These are phyloP conservation scores for Pichia sp. DNA, from an alignment of 1,139 yeast species.

Conservation along the genomic window DNA sequence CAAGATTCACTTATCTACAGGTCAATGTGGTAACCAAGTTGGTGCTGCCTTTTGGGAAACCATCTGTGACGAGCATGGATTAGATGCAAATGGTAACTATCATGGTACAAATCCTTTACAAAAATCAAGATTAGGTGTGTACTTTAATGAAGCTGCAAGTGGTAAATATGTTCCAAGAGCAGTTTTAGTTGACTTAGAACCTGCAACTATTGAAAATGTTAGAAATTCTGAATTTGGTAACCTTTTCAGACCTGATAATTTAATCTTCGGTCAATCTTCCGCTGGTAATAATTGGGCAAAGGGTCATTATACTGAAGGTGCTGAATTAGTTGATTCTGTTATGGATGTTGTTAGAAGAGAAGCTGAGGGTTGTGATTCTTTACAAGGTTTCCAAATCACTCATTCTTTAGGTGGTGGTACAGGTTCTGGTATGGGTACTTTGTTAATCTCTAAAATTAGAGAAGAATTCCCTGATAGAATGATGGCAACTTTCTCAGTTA, in stretches of 20 bases:
- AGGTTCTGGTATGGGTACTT: slow-evolving; percentile 93
- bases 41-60: slow-evolving; percentile 99
- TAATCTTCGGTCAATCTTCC: slow-evolving; percentile 80
- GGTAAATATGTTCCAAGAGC: slow-evolving; percentile 93
- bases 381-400: slow-evolving; percentile 91
- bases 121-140: slow-evolving; percentile 48
- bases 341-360: slow-evolving; percentile 87
- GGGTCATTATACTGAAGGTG: slow-evolving; percentile 95
- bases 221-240: slow-evolving; percentile 71
- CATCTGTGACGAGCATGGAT: slow-evolving; percentile 93
- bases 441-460: slow-evolving; percentile 69
- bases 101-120: slow-evolving; percentile 64
- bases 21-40: slow-evolving; percentile 99
- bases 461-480: slow-evolving; percentile 91
- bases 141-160: slow-evolving; percentile 63
- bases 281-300: slow-evolving; percentile 97
- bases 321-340: slow-evolving; percentile 84
- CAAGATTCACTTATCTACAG: slow-evolving; percentile 90
- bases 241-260: slow-evolving; percentile 86
- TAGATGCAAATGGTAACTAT: slow-evolving; percentile 75
- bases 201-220: slow-evolving; percentile 85
- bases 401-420: slow-evolving; percentile 97
- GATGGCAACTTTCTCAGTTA: slow-evolving; percentile 92
- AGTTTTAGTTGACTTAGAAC: slow-evolving; percentile 85
- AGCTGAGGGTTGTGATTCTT: slow-evolving; percentile 86